Base-by-base conservation (phyloP, 2,329 filamentous ascomycete species). In the Ophiostoma ulmi region DNA sequence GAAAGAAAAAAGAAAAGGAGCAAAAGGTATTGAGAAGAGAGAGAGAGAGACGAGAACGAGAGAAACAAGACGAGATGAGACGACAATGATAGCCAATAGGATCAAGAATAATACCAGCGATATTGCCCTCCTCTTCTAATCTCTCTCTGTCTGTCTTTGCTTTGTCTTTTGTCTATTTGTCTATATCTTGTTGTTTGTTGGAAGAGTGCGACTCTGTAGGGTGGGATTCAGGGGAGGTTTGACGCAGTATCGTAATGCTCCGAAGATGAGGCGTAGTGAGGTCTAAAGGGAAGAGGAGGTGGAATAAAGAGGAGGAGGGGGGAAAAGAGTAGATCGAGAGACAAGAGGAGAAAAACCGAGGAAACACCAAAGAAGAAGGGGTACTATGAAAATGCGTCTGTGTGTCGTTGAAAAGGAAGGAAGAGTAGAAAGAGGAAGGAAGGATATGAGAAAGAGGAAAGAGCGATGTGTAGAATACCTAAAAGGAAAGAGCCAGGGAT, bases 241-340 rank as follows among this genome's bases (percentile, higher is more conserved):
- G 22, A 13, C n/a, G 65, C 65, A 17, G 38, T 67, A 39, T 67
- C 65, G 65, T 35, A 67, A 67, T 67, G 65, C 65, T 65, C 64
- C 64, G 38, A 26, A n/a, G n/a, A 20, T 5, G 26, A 64, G 26
- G 44, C 17, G 44, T 52, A n/a, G 6, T 5, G 17, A 31, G 31
- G 31, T 31, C 31, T 31, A 8, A 22, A 58, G 11, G 48, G 1
- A 7, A 20, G 52, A 26, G 52, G 22, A 58, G 52, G 52, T 26
- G n/a, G 22, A 14, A n/a, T 13, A 26, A n/a, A 11, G n/a, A 26
- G 52, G n/a, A 58, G 52, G 11, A n/a, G 52, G 22, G 22, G 6
- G 31, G 31, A 31, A 31, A 31, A 31, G 31, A 31, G 31, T 31
- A 31, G 31, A 31, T 31, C 31, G 31, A 31, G 31, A 31, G 31